Evolutionary conservation across 441 rosid genomes (phyloP).

Genomic region (Viola pubescens): DNA sequence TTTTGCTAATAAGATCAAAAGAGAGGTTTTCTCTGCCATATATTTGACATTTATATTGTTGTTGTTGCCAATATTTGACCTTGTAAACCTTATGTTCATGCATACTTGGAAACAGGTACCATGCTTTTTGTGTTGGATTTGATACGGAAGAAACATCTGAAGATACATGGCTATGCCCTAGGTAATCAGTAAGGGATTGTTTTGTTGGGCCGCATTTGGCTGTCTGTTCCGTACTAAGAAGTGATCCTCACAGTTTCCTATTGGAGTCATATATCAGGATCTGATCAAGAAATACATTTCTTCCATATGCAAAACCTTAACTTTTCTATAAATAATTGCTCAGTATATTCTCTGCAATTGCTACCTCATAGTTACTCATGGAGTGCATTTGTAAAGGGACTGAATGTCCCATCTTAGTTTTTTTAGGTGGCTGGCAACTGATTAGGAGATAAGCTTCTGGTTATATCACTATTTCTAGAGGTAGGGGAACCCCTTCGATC

Average conservation of each 20-base stretch:
- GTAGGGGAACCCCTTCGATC: too few relatives aligned
- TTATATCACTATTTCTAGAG: too few relatives aligned
- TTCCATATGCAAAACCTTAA: conserved; percentile 7
- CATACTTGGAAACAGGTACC: conserved; percentile 61
- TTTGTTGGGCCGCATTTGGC: conserved; percentile 17
- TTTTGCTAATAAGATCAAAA: neutral
- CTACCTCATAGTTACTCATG: neutral
- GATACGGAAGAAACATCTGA: conserved; percentile 76
- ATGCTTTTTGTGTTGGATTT: conserved; percentile 95
- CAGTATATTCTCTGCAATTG: neutral
- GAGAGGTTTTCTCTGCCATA: neutral
- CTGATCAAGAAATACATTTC: neutral
- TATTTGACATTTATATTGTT: neutral
- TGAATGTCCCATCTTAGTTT: too few relatives aligned
- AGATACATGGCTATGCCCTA: conserved; percentile 93
- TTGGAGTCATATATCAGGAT: too few relatives aligned
- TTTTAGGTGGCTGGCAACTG: too few relatives aligned
- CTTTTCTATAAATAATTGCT: neutral
- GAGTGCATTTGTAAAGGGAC: neutral
- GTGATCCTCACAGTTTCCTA: too few relatives aligned
- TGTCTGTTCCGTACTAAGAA: conserved; percentile 16
- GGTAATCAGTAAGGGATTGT: conserved; percentile 43
- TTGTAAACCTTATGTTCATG: too few relatives aligned
- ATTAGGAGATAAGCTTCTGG: too few relatives aligned
- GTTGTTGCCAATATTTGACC: conserved; percentile 4